Evolutionary conservation across 306 rosid species (phyloP), one percentile per base, ranked within the genome.

Genomic region (Cyamopsis tetragonoloba): DNA sequence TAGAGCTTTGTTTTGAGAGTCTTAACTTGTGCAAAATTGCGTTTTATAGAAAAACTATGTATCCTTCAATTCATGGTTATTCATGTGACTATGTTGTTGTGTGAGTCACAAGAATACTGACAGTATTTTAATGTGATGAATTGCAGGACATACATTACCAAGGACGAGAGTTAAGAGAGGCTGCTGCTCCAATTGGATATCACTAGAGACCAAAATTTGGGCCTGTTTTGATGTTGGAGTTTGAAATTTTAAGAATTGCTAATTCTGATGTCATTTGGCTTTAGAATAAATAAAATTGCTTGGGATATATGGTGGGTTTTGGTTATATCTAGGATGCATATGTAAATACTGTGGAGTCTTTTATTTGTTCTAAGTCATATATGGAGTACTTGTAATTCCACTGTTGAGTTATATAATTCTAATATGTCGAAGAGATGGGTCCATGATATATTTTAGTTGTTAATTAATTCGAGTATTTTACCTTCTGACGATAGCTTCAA

Each of bases 61-160:
- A 42, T 35, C 8, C 17, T 39, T 20, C 14, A n/a, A n/a, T n/a
- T n/a, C n/a, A 0, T 3, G 13, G 5, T 15, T 47, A 18, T 51
- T 26, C 17, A 5, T 51, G 19, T 51, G 63, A 26, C 4, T 23
- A 26, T n/a, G n/a, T n/a, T 57, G 2, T 60, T 34, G 23, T 28
- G 14, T 44, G 10, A 63, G 17, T 14, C n/a, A n/a, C 28, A 3
- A 34, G 14, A 58, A 7, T 26, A 22, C 39, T 80, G 7, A 62
- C 49, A 56, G 18, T 35, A 5, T 26, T 72, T 11, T 17, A 4
- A 8, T 69, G 58, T 20, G 35, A 59, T 73, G 34, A 77, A 47
- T 24, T 83, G 84, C 88, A 89, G 96, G 96, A 89, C 48, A 75
- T 86, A 62, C 88, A 86, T 62, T 79, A 77, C 74, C 89, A 86